Evolutionary conservation across 169 alveolate genomes (phyloP).

Genomic region (Theileria sp.): DNA sequence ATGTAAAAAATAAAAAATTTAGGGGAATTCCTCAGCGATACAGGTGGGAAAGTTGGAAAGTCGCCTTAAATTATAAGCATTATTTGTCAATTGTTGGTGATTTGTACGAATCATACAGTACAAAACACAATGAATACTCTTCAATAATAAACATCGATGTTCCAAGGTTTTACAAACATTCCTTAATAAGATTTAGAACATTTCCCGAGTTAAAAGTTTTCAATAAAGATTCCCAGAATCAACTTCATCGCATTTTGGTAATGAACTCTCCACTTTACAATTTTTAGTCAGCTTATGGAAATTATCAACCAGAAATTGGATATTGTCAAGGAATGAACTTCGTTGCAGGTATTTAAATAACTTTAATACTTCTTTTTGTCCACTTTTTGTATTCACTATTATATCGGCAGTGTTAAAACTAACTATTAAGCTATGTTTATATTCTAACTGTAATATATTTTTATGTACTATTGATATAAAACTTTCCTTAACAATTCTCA

Average conservation of each 20-base stretch:
- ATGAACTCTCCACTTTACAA: background rate
- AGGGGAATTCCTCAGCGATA: constrained; percentile 77
- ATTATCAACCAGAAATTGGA: constrained; percentile 76
- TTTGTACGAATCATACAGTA: constrained; percentile 29
- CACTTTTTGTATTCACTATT: background rate
- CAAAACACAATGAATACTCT: constrained; percentile 41
- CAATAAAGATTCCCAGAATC: constrained; percentile 46
- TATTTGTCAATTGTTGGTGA: constrained; percentile 11
- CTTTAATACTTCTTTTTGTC: background rate
- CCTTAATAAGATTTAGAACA: constrained; percentile 26
- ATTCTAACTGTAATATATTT: background rate
- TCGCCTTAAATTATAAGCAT: constrained; percentile 50
- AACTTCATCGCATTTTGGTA: constrained; percentile 65
- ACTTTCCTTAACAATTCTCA: background rate
- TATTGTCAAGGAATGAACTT: constrained; percentile 90
- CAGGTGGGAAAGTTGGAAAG: constrained; percentile 77
- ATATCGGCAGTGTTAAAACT: background rate
- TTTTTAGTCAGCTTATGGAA: constrained; percentile 48
- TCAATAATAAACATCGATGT: constrained; percentile 62
- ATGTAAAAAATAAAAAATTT: background rate
- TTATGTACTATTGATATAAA: background rate
- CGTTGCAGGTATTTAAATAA: constrained; percentile 73
- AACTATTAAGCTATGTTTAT: background rate
- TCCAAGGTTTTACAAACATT: constrained; percentile 38
- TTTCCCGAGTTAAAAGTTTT: constrained; percentile 60